phyloP scores from a whole-genome alignment of 352 stramenopile species.

The Globisporangium spiculum region DNA sequence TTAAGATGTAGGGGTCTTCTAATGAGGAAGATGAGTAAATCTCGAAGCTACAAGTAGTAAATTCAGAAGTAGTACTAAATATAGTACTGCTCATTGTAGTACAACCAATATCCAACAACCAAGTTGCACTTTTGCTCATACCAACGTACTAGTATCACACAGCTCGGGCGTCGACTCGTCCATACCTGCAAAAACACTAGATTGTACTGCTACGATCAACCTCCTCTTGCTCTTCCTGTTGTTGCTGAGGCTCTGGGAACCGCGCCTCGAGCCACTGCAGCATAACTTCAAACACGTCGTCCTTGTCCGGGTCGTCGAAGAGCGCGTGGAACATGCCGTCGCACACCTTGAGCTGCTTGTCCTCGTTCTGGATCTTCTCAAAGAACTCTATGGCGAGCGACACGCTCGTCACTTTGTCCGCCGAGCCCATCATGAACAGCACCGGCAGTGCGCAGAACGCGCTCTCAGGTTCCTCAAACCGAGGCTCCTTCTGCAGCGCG shows the following conservation, averaged over 20 bases:
- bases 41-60: too few species aligned
- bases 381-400: slow-evolving; percentile 39
- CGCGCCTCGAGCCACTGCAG: slow-evolving; percentile 40
- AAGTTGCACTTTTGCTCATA: too few species aligned
- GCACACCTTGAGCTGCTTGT: slow-evolving; percentile 62
- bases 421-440: slow-evolving; percentile 36
- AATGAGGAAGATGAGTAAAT: too few species aligned
- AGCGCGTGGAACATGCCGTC: slow-evolving; percentile 48
- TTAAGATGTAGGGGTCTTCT: too few species aligned
- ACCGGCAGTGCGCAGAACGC: slow-evolving; percentile 23
- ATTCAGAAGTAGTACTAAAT: too few species aligned
- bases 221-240: neutral
- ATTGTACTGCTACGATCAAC: neutral
- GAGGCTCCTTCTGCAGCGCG: slow-evolving; percentile 18
- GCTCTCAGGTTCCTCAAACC: slow-evolving; percentile 26
- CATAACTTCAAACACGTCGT: slow-evolving; percentile 35
- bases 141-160: too few species aligned
- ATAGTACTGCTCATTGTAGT: too few species aligned
- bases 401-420: slow-evolving; percentile 50
- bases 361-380: slow-evolving; percentile 23
- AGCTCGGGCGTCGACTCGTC: too few species aligned
- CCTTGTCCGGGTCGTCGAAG: slow-evolving; percentile 56
- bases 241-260: slow-evolving; percentile 20
- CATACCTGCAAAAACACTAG: too few species aligned
- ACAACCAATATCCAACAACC: too few species aligned